Percentiles rank a stretch among this genome's conserved stretches.
Evolutionary conservation across 2,329 filamentous ascomycete species (phyloP).

Genomic region (Fusarium sp.): DNA sequence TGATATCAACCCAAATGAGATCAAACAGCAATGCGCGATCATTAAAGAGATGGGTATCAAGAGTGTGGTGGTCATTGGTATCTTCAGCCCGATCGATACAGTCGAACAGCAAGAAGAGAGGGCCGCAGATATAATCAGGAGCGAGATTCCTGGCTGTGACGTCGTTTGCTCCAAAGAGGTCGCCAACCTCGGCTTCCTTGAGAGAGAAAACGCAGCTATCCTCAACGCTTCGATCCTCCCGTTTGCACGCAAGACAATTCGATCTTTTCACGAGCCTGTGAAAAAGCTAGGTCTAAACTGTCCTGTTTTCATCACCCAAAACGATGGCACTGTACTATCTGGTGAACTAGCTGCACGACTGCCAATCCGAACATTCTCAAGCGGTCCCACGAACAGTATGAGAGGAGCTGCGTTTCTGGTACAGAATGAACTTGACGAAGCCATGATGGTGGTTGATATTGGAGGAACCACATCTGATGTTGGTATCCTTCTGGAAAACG

Average conservation of each 20-base stretch:
- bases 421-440: constrained; percentile 50
- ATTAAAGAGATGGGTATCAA: constrained; percentile 58
- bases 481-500: constrained; percentile 68
- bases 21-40: constrained; percentile 52
- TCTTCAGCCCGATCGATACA: constrained; percentile 66
- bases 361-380: constrained; percentile 71
- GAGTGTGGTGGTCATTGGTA: constrained; percentile 60
- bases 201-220: constrained; percentile 73
- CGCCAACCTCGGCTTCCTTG: constrained; percentile 65
- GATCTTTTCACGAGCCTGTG: constrained; percentile 65
- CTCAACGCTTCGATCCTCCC: constrained; percentile 71
- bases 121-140: constrained; percentile 55
- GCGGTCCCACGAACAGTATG: constrained; percentile 72
- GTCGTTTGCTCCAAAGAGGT: constrained; percentile 64
- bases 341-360: constrained; percentile 64
- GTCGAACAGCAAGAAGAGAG: constrained; percentile 61
- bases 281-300: constrained; percentile 60
- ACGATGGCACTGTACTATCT: constrained; percentile 70
- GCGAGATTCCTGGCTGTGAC: constrained; percentile 54
- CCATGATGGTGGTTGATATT: constrained; percentile 72
- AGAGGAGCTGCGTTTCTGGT: constrained; percentile 70
- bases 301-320: constrained; percentile 70
- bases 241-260: constrained; percentile 68
- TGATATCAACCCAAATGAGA: constrained; percentile 56
- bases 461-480: constrained; percentile 75